Evolutionary conservation across 2,329 filamentous ascomycete genomes (phyloP).

Genomic region (Cephalotrichum gorgonifer): DNA sequence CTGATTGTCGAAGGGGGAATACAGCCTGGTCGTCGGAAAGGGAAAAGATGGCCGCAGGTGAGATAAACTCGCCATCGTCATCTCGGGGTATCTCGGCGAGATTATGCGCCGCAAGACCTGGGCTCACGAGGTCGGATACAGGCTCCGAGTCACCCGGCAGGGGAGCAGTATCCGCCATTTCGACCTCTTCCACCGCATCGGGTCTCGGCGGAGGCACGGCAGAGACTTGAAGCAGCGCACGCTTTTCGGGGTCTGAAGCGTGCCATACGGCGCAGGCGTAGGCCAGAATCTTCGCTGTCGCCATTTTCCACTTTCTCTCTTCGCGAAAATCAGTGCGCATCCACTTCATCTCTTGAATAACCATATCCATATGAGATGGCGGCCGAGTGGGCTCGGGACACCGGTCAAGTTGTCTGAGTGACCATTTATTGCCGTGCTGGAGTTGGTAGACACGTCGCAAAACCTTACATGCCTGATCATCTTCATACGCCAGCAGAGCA

Average conservation of each 20-base stretch:
- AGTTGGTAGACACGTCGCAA: conserved; percentile 80
- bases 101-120: conserved; percentile 2
- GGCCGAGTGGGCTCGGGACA: conserved; percentile 70
- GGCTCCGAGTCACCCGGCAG: conserved; percentile 31
- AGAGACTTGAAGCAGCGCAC: conserved; percentile 58
- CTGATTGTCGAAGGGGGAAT: conserved; percentile 65
- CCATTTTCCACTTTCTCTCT: conserved; percentile 87
- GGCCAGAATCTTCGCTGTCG: conserved; percentile 69
- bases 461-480: conserved; percentile 80
- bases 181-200: conserved; percentile 13
- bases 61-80: conserved; percentile 36
- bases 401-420: conserved; percentile 77
- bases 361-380: conserved; percentile 71
- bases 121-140: conserved; percentile 23
- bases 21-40: conserved; percentile 74
- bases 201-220: conserved; percentile 35
- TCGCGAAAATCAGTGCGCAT: conserved; percentile 94
- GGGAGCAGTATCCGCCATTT: conserved; percentile 16
- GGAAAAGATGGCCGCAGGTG: conserved; percentile 73
- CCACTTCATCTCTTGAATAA: conserved; percentile 92
- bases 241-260: conserved; percentile 50
- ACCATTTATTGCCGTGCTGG: conserved; percentile 89
- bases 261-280: conserved; percentile 79
- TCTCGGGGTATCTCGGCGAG: conserved; percentile 10
- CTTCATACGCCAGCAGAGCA: conserved; percentile 70